Conservation (phyloP, 1,284 basidiomycete genomes). For the Lignosus rhinocerotis region DNA sequence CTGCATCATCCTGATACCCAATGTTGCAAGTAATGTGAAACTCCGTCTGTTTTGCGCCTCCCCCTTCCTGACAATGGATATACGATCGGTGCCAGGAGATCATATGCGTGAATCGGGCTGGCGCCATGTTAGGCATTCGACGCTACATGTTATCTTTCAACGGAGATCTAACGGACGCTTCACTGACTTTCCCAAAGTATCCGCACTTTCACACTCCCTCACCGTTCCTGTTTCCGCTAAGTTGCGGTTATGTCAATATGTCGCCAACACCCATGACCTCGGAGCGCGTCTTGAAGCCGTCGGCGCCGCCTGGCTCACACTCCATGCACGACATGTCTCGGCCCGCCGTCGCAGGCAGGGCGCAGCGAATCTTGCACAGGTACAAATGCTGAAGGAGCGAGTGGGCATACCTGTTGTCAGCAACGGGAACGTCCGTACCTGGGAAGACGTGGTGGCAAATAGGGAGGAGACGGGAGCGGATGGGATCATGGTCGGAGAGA, state of each 20-base stretch:
- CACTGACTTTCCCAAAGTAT: slow-evolving; percentile 41
- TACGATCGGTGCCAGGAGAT: too few species aligned
- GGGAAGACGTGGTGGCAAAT: slow-evolving; percentile 57
- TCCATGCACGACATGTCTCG: slow-evolving; percentile 74
- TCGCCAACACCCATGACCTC: slow-evolving; percentile 54
- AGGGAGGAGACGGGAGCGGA: slow-evolving; percentile 59
- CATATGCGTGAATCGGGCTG: too few species aligned
- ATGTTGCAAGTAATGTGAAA: too few species aligned
- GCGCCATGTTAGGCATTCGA: too few species aligned
- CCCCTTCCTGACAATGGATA: too few species aligned
- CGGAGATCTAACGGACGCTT: too few species aligned
- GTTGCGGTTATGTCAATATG: slow-evolving; percentile 48
- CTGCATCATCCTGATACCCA: too few species aligned
- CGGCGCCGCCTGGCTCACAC: not conserved
- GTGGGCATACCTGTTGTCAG: slow-evolving; percentile 62
- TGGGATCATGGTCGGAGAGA: slow-evolving; percentile 79
- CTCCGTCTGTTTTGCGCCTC: too few species aligned
- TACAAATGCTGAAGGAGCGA: slow-evolving; percentile 53
- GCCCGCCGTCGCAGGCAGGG: slow-evolving; percentile 66
- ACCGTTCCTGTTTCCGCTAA: slow-evolving; percentile 63
- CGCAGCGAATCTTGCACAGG: slow-evolving; percentile 61
- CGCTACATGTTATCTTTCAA: too few species aligned
- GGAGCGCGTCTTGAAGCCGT: slow-evolving; percentile 56
- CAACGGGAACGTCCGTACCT: slow-evolving; percentile 74
- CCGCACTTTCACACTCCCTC: slow-evolving; percentile 57